Base-by-base conservation (phyloP, 768 basidiomycete species). In the Imleria badia region DNA sequence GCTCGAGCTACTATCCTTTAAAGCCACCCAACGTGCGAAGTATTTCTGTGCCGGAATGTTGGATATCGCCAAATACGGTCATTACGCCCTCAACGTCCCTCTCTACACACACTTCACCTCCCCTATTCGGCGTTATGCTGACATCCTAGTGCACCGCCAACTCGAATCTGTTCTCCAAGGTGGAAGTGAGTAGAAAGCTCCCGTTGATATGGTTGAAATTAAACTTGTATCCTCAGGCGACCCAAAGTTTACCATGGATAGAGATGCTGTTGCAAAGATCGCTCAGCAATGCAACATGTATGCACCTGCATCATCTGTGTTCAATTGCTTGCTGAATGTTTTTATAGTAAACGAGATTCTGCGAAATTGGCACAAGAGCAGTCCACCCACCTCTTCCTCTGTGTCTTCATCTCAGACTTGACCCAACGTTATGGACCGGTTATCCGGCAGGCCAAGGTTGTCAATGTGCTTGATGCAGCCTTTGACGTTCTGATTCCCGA, bases 31-130 rank as follows among this genome's bases (percentile, higher is more conserved):
- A 55, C 83, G 87, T 48, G 93, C 97, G 61, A 95, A 94, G 72
- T 99, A 99, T 74, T 98, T 98, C 85, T 99, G 97, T 68, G 84
- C 94, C 23, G 97, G 97, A 59, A 98, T 98, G 96, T 78, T 99
- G 62, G 97, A 99, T 72, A 99, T 99, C 65, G 93, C 94, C 39
- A 98, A 98, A 76, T 99, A 98, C 66, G 75, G 84, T 30, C 97
- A 99, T 72, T 98, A 92, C 69, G 87, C 95, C 1, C 76, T 98
- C 60, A 96, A 86, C 60, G 76, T 83, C 6, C 94, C 97, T 17
- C 79, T 99, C 41, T 99, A 98, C 75, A 96, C 89, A 10, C 90
- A 94, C 70, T 94, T 91, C 74, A 94, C 91, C 1, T 93, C 88
- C 6, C 97, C 94, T 10, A 94, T 97, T 62, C 86, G 92, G 47